Evolutionary conservation across 2,329 filamentous ascomycete genomes (phyloP).

Genomic region (Escovopsis weberi): DNA sequence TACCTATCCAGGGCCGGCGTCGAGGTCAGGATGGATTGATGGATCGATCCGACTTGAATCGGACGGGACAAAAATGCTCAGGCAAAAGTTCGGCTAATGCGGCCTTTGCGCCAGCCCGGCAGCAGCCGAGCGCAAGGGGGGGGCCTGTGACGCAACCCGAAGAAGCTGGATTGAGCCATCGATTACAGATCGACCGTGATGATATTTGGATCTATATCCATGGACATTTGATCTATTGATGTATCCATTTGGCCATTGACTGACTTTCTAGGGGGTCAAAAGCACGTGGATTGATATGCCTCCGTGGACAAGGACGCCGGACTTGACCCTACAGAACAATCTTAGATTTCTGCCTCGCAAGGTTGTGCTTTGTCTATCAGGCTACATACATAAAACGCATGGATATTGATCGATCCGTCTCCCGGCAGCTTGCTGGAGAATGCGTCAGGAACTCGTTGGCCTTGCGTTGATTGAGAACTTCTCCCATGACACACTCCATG

Average conservation of each 20-base stretch:
- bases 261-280: too few relatives aligned
- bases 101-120: slow-evolving; percentile 15
- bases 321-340: slow-evolving; percentile 2
- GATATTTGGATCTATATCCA: too few relatives aligned
- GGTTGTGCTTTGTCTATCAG: background rate
- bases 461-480: background rate
- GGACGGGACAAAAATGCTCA: slow-evolving; percentile 27
- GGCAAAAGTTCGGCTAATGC: slow-evolving; percentile 30
- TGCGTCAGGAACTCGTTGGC: background rate
- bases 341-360: slow-evolving; percentile 4
- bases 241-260: too few relatives aligned
- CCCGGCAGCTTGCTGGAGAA: background rate
- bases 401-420: background rate
- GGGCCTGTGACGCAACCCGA: slow-evolving; percentile 19
- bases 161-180: background rate
- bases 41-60: too few relatives aligned
- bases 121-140: slow-evolving; percentile 14
- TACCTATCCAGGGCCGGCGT: too few relatives aligned
- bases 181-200: too few relatives aligned
- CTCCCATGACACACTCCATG: background rate
- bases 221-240: too few relatives aligned
- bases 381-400: background rate
- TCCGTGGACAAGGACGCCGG: background rate
- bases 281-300: too few relatives aligned
- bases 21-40: too few relatives aligned